Evolutionary conservation across 495 filamentous ascomycete species (phyloP).

Genomic region (Niebla homalea): DNA sequence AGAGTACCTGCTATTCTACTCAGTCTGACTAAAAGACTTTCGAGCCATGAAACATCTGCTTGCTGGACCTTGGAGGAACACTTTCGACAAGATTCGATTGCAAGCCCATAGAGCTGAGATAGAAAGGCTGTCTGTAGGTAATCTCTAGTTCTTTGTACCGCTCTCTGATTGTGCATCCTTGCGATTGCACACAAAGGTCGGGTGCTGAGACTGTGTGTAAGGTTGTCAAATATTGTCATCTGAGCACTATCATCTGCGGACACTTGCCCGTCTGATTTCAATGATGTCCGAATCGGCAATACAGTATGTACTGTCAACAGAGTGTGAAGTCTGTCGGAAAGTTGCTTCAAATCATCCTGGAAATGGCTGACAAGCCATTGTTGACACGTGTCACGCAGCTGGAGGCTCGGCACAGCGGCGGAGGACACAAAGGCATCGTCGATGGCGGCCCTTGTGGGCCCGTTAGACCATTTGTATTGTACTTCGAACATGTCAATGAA

Average conservation of each 20-base stretch:
- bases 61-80: slow-evolving; percentile 40
- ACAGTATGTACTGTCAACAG: slow-evolving; percentile 59
- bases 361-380: neutral
- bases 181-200: neutral
- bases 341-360: neutral
- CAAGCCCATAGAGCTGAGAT: slow-evolving; percentile 40
- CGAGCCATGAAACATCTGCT: slow-evolving; percentile 51
- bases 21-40: slow-evolving; percentile 47
- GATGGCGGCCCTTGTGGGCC: no score
- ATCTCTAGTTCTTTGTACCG: neutral
- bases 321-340: slow-evolving; percentile 36
- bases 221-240: neutral
- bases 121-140: slow-evolving; percentile 17
- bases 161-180: neutral
- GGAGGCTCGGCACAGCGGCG: slow-evolving; percentile 18
- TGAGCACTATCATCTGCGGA: neutral
- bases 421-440: slow-evolving; percentile 15
- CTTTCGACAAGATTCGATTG: slow-evolving; percentile 38
- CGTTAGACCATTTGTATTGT: no score
- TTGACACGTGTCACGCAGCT: slow-evolving; percentile 11
- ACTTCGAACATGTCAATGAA: neutral
- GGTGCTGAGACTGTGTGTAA: neutral
- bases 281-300: slow-evolving; percentile 47
- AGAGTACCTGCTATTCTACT: slow-evolving; percentile 10
- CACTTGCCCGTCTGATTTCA: no score